Evolutionary conservation across 108 stramenopile species (phyloP).

Genomic region (Skeletonema potamos): DNA sequence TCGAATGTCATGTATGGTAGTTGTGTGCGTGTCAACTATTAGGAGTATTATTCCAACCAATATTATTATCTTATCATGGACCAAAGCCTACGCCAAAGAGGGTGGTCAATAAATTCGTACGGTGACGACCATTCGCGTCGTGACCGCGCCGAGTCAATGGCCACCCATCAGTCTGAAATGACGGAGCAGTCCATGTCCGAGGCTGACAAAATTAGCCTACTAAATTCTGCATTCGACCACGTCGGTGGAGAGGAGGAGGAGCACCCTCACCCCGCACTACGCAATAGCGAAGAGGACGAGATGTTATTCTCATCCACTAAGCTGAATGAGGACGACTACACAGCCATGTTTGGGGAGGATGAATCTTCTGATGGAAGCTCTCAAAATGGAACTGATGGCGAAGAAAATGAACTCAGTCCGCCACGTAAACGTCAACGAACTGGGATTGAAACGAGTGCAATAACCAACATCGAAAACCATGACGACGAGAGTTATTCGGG

Average conservation of each 20-base stretch:
- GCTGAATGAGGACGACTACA: slow-evolving; percentile 2
- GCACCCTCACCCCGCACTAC: background rate
- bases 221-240: slow-evolving; percentile 36
- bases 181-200: slow-evolving; percentile 40
- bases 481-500: background rate
- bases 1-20: too few species aligned
- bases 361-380: background rate
- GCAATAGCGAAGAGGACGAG: slow-evolving; percentile 6
- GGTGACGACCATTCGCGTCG: slow-evolving; percentile 15
- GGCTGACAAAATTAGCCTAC: slow-evolving; percentile 27
- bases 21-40: too few species aligned
- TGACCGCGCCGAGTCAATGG: slow-evolving; percentile 12
- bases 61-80: slow-evolving; percentile 13
- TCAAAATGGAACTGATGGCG: background rate
- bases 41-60: too few species aligned
- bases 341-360: background rate
- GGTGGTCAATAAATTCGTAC: slow-evolving; percentile 42
- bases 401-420: background rate
- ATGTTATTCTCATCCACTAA: background rate
- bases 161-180: slow-evolving; percentile 25
- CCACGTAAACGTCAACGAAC: background rate
- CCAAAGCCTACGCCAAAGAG: slow-evolving; percentile 33
- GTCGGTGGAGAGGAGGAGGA: background rate
- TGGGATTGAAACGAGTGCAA: background rate
- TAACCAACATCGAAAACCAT: background rate